A percentile compares a stretch with the other conserved stretches of the same genome.
Evolutionary conservation across 176 grass and related monocot genomes (phyloP).

Genomic region (Puccinellia tenuiflora): DNA sequence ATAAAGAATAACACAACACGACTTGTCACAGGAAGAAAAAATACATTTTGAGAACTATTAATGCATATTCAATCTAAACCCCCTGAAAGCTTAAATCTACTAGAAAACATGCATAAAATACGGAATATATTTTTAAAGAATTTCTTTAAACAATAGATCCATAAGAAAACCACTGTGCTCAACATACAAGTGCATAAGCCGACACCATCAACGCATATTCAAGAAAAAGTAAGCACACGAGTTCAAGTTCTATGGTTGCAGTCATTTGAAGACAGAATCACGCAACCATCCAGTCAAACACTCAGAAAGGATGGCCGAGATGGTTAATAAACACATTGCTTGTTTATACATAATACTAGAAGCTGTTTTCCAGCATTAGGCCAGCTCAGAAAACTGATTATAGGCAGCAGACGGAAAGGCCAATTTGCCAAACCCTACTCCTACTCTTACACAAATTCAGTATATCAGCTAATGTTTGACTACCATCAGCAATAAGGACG

Average conservation of each 20-base stretch:
- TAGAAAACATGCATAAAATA: not conserved
- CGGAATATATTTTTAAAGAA: not conserved
- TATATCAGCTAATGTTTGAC: not conserved
- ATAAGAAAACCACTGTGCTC: not conserved
- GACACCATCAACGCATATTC: not conserved
- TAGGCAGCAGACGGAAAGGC: not conserved
- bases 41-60: not conserved
- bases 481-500: not conserved
- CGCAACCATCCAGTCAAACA: not conserved
- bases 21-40: not conserved
- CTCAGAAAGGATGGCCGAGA: not conserved
- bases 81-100: not conserved
- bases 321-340: not conserved
- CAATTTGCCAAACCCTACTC: constrained; percentile 4
- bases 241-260: not conserved
- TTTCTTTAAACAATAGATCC: not conserved
- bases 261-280: constrained; percentile 7
- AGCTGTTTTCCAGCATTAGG: not conserved
- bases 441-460: not conserved
- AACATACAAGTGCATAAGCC: not conserved
- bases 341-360: not conserved
- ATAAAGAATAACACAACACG: not conserved
- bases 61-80: not conserved
- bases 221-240: not conserved
- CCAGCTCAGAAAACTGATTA: not conserved